Evolutionary conservation across 768 basidiomycete genomes (phyloP).

Genomic region (Mycena amicta): DNA sequence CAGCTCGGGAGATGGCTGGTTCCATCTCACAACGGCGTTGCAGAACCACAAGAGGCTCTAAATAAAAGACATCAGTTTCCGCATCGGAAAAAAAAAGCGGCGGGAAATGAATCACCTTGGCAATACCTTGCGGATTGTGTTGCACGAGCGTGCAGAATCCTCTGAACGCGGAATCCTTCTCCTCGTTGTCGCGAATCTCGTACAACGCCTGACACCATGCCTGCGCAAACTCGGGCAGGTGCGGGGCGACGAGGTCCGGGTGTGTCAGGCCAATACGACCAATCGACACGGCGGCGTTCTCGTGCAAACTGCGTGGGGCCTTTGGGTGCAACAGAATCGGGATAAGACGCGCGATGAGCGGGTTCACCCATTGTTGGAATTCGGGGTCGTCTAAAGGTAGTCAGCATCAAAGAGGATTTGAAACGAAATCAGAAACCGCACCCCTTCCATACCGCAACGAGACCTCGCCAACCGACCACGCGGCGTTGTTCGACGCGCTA

Average conservation of each 20-base stretch:
- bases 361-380: conserved; percentile 90
- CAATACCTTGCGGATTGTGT: conserved; percentile 90
- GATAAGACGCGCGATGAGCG: conserved; percentile 84
- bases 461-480: conserved; percentile 99
- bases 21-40: conserved; percentile 96
- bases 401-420: neutral
- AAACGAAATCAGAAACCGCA: conserved; percentile 34
- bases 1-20: conserved; percentile 85
- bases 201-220: conserved; percentile 97
- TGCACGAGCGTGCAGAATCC: conserved; percentile 96
- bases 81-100: neutral
- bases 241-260: conserved; percentile 84
- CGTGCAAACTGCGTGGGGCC: conserved; percentile 90
- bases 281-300: conserved; percentile 98
- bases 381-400: conserved; percentile 66
- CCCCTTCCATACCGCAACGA: conserved; percentile 88
- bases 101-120: conserved; percentile 85
- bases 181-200: conserved; percentile 98
- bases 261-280: conserved; percentile 95
- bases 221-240: conserved; percentile 87
- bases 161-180: conserved; percentile 98
- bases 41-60: conserved; percentile 97
- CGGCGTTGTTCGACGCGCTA: conserved; percentile 97
- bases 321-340: conserved; percentile 92
- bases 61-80: conserved; percentile 8